Evolutionary conservation across 257 asterid species (phyloP).

Genomic region (Nicotiana knightiana): DNA sequence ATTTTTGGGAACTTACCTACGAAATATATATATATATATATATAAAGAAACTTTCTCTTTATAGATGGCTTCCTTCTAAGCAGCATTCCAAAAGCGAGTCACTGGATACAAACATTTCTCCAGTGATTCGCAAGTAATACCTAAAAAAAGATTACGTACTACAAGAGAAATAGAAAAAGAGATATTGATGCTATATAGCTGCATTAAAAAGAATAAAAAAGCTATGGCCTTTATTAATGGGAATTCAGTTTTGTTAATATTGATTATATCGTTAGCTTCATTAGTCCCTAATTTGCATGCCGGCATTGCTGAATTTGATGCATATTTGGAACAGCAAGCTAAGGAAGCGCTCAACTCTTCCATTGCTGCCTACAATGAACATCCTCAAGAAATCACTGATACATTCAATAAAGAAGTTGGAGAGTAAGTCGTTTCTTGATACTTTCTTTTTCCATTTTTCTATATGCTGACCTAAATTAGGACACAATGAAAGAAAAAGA

Average conservation of each 20-base stretch:
- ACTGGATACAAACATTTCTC: not conserved
- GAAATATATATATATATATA: too few relatives aligned
- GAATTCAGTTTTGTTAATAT: not conserved
- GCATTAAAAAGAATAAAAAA: not conserved
- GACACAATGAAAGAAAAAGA: not conserved
- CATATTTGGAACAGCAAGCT: constrained; percentile 27
- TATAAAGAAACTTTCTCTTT: too few relatives aligned
- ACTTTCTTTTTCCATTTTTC: not conserved
- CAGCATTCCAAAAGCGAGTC: too few relatives aligned
- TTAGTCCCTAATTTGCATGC: constrained; percentile 20
- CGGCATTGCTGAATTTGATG: constrained; percentile 34
- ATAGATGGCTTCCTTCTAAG: too few relatives aligned
- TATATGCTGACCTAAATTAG: not conserved
- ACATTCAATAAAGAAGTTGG: constrained; percentile 39
- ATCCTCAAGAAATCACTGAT: constrained; percentile 38
- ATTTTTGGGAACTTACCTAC: too few relatives aligned
- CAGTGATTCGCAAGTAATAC: not conserved
- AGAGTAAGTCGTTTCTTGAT: constrained; percentile 25
- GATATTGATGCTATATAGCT: not conserved
- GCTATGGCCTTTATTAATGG: not conserved
- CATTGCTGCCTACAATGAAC: constrained; percentile 27
- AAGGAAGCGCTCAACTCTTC: constrained; percentile 28
- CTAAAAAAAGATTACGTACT: not conserved
- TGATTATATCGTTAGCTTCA: constrained; percentile 11
- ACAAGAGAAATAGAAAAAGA: not conserved